These are phyloP conservation scores for Phenoliferia sp. DNA, from an alignment of 1,284 basidiomycete genomes.

Conservation along the genomic window DNA sequence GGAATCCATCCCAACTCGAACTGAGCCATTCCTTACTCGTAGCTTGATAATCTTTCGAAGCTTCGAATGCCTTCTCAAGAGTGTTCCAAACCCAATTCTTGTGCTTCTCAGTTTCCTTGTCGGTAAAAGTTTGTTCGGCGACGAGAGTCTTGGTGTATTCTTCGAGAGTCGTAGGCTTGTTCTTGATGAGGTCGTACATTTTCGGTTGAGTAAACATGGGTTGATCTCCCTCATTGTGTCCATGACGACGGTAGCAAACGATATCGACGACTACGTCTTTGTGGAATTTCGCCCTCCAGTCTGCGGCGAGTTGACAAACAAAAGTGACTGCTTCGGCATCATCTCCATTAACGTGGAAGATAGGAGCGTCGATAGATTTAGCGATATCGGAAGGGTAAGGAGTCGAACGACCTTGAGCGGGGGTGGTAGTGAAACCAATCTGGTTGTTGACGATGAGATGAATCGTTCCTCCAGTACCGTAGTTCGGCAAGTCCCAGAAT, in stretches of 20 bases:
- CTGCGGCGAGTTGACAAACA: constrained; percentile 94
- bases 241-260: constrained; percentile 97
- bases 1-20: constrained; percentile 97
- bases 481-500: constrained; percentile 90
- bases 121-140: constrained; percentile 87
- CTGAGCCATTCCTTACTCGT: constrained; percentile 95
- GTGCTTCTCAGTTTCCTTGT: constrained; percentile 96
- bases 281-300: constrained; percentile 97
- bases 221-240: constrained; percentile 99
- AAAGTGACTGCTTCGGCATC: constrained; percentile 98
- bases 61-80: constrained; percentile 85
- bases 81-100: constrained; percentile 99
- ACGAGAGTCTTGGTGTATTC: constrained; percentile 89
- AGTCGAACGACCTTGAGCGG: constrained; percentile 93
- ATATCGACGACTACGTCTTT: constrained; percentile 98
- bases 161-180: constrained; percentile 86
- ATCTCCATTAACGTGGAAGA: constrained; percentile 99
- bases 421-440: constrained; percentile 99
- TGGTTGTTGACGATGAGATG: constrained; percentile 99
- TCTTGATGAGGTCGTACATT: constrained; percentile 97
- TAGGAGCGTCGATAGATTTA: constrained; percentile 96
- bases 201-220: constrained; percentile 97
- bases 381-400: constrained; percentile 99
- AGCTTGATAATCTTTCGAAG: constrained; percentile 89
- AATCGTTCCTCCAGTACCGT: constrained; percentile 96